These are phyloP conservation scores for Albugo laibachii DNA, from an alignment of 352 stramenopile species.

Conservation along the genomic window DNA sequence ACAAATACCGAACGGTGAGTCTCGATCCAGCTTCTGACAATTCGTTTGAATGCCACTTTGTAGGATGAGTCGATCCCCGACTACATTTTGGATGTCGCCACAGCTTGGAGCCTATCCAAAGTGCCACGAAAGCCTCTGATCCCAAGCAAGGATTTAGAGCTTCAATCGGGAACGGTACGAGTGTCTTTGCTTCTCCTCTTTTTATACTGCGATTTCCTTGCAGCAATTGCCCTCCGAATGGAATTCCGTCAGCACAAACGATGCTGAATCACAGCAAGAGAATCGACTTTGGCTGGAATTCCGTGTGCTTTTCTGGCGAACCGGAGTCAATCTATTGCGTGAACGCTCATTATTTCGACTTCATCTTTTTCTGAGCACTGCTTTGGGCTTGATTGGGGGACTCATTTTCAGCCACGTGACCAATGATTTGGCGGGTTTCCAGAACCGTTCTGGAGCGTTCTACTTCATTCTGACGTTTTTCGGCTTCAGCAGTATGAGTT, in stretches of 20 bases:
- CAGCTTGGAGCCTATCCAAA: too few species aligned
- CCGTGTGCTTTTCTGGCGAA: conserved; percentile 45
- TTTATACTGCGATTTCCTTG: too few species aligned
- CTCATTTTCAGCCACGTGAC: conserved; percentile 69
- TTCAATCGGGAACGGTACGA: too few species aligned
- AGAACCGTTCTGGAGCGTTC: conserved; percentile 68
- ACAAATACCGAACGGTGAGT: conserved; percentile 32
- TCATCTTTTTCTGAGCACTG: conserved; percentile 32
- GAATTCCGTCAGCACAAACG: too few species aligned
- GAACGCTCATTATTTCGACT: conserved; percentile 47
- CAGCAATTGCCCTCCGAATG: too few species aligned
- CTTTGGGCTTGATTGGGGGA: conserved; percentile 36
- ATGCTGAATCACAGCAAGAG: conserved; percentile 5
- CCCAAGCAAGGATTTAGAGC: too few species aligned
- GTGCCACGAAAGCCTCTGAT: too few species aligned
- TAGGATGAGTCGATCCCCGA: conserved; percentile 66
- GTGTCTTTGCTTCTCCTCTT: too few species aligned
- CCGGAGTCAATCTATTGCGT: conserved; percentile 46
- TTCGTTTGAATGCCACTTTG: background rate
- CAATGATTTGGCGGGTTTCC: conserved; percentile 63
- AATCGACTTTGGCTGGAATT: conserved; percentile 35
- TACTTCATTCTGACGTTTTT: conserved; percentile 79
- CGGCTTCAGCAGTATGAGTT: conserved; percentile 66
- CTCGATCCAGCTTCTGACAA: conserved; percentile 5
- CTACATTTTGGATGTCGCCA: conserved; percentile 61